A percentile compares a stretch with the other conserved stretches of the same genome.
phyloP scores from a whole-genome alignment of 164 flowering plant genomes.

The Protea cynaroides region DNA sequence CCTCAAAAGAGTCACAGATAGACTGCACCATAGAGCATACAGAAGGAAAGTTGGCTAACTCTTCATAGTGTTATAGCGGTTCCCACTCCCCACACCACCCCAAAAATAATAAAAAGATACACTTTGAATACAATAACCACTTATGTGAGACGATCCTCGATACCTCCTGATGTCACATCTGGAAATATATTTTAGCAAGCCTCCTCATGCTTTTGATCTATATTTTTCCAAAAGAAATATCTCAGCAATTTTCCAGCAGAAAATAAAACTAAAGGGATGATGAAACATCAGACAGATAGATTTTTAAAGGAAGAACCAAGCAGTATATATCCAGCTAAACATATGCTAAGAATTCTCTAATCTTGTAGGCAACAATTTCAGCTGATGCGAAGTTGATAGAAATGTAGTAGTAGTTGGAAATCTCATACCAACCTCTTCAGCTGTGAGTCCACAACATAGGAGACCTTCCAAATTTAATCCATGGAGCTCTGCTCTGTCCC shows the following conservation, averaged over 20 bases:
- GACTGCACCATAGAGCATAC: conserved; percentile 71
- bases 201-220: conserved; percentile 69
- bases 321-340: background rate
- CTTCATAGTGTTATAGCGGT: conserved; percentile 25
- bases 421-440: conserved; percentile 50
- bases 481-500: conserved; percentile 88
- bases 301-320: background rate
- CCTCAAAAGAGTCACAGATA: conserved; percentile 64
- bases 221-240: conserved; percentile 17
- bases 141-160: conserved; percentile 65
- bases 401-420: too few relatives aligned
- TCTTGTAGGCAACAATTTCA: too few relatives aligned
- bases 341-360: too few relatives aligned
- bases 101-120: conserved; percentile 8
- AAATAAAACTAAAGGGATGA: background rate
- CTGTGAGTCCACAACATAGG: conserved; percentile 67
- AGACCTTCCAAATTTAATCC: conserved; percentile 92
- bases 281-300: background rate
- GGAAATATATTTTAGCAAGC: conserved; percentile 76
- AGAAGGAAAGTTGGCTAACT: conserved; percentile 37
- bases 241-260: conserved; percentile 7
- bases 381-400: too few relatives aligned
- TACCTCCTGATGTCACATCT: conserved; percentile 32
- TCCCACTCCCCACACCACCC: conserved; percentile 46
- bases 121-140: conserved; percentile 41